These are phyloP conservation scores for Brassica rapa DNA, from an alignment of 345 rosid genomes.

Conservation along the genomic window DNA sequence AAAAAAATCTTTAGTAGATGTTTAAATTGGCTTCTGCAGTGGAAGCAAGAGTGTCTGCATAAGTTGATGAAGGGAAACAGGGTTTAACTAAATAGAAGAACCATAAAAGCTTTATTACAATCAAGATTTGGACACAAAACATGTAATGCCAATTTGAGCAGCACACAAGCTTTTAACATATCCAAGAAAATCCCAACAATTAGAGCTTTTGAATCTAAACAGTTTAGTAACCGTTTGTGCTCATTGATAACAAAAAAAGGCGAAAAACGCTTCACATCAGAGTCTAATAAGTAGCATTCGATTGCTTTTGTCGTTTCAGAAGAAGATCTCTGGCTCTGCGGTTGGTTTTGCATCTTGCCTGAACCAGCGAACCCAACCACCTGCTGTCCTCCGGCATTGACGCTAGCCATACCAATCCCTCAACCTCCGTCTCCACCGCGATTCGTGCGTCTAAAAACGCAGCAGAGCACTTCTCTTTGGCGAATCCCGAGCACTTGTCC, in stretches of 20 bases:
- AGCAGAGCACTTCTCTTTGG: conserved; percentile 53
- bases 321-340: conserved; percentile 53
- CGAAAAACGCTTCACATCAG: no score
- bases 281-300: neutral
- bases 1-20: neutral
- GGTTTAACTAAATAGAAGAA: neutral
- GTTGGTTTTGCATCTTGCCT: conserved; percentile 27
- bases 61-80: neutral
- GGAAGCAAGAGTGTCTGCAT: neutral
- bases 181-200: neutral
- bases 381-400: conserved; percentile 46
- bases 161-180: neutral
- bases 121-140: neutral
- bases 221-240: neutral
- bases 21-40: neutral
- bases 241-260: no score
- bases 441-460: conserved; percentile 74
- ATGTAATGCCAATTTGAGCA: neutral
- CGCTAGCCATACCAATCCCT: conserved; percentile 47
- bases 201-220: neutral
- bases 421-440: conserved; percentile 38
- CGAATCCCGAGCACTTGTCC: conserved; percentile 67
- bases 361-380: conserved; percentile 35
- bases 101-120: neutral
- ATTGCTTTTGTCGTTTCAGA: neutral